phyloP scores from a whole-genome alignment of 108 stramenopile species.

The Cyclostephanos invisitatus region DNA sequence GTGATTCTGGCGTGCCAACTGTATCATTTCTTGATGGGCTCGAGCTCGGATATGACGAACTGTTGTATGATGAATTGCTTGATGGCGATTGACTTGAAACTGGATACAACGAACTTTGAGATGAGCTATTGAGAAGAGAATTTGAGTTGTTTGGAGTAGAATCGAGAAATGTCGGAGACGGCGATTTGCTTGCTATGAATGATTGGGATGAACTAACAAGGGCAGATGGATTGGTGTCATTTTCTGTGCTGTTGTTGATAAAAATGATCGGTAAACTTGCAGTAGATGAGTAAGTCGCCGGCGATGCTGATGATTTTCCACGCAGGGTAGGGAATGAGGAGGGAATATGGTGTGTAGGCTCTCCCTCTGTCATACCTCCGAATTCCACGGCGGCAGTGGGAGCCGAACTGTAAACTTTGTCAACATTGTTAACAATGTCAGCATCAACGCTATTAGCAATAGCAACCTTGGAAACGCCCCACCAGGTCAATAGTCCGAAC shows the following conservation, averaged over 20 bases:
- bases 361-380: background rate
- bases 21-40: conserved; percentile 1
- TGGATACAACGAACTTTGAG: background rate
- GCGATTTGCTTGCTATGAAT: conserved; percentile 1
- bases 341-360: conserved; percentile 12
- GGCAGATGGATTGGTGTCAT: too few relatives aligned
- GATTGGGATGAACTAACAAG: too few relatives aligned
- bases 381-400: conserved; percentile 5
- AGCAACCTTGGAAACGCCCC: conserved; percentile 6
- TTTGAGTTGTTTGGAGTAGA: background rate
- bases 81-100: conserved; percentile 6
- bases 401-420: background rate
- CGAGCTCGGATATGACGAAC: background rate
- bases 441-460: background rate
- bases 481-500: conserved; percentile 21
- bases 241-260: conserved; percentile 2
- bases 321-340: conserved; percentile 20
- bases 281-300: background rate
- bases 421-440: background rate
- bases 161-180: conserved; percentile 1
- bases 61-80: background rate
- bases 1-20: background rate
- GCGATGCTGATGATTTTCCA: background rate
- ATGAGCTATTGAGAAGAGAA: background rate
- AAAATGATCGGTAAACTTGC: conserved; percentile 1